phyloP scores from a whole-genome alignment of 805 yeast species.

The Starmerella asiatica region DNA sequence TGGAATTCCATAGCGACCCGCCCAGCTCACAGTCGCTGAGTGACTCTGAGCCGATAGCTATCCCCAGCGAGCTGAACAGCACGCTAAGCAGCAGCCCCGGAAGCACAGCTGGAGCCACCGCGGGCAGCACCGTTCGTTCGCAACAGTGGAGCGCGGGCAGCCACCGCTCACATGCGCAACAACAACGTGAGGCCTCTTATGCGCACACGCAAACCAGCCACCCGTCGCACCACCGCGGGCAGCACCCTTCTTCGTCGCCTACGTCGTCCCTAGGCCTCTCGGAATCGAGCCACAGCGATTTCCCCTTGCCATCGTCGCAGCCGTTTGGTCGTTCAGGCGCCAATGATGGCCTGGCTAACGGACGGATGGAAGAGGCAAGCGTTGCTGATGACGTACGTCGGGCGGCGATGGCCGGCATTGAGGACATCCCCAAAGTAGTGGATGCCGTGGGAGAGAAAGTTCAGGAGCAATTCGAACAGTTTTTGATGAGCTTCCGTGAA shows the following conservation, averaged over 20 bases:
- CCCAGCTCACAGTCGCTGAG: background rate
- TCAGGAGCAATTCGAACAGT: constrained; percentile 76
- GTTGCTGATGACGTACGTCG: constrained; percentile 17
- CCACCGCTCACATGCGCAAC: too few relatives aligned
- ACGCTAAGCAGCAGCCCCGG: constrained; percentile 15
- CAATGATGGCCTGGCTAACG: too few relatives aligned
- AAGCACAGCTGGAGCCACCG: background rate
- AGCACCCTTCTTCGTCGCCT: constrained; percentile 13
- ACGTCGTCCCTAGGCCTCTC: constrained; percentile 14
- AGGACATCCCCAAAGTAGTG: constrained; percentile 60
- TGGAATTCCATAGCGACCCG: too few relatives aligned
- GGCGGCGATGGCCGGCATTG: constrained; percentile 14
- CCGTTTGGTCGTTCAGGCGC: too few relatives aligned
- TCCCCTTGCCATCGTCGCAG: constrained; percentile 16
- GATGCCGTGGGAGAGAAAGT: constrained; percentile 93
- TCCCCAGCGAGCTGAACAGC: constrained; percentile 16
- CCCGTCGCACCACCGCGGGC: background rate
- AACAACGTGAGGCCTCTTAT: too few relatives aligned
- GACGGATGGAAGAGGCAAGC: constrained; percentile 8
- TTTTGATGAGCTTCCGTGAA: constrained; percentile 52
- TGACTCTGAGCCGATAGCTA: background rate
- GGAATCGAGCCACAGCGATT: constrained; percentile 8
- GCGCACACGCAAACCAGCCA: too few relatives aligned
- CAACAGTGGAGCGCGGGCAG: too few relatives aligned
- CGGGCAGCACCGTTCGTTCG: too few relatives aligned